Base-by-base conservation (phyloP, 306 rosid genomes). In the Benincasa hispida region DNA sequence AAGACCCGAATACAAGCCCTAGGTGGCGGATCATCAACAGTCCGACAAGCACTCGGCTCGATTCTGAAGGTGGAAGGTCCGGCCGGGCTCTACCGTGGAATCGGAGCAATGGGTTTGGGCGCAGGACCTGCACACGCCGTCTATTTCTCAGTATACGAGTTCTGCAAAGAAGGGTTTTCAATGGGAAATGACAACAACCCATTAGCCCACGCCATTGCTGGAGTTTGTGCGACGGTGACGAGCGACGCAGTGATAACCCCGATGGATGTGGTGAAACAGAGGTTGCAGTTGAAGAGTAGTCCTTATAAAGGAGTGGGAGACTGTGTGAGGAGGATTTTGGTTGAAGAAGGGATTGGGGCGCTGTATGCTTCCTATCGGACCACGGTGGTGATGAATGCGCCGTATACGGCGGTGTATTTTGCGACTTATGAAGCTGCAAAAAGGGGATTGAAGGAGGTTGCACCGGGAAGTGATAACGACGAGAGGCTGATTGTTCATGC, bases 71-170 rank as follows among this genome's bases (percentile, higher is more conserved):
- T 90, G 0, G 97, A 93, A 51, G 98, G 98, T 5, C 90, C 88
- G 0, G 79, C 90, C 0, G 92, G 93, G 0, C 85, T 93, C 18
- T 93, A 93, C 82, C 88, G 93, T 0, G 96, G 98, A 11, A 88
- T 93, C 3, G 91, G 86, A 0, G 96, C 98, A 18, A 93, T 93
- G 97, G 96, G 90, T 34, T 92, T 93, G 10, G 98, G 97, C 4
- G 97, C 98, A 0, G 98, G 97, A 4, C 98, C 98, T 0, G 93
- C 98, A 18, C 98, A 93, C 48, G 98, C 98, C 0, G 93, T 91
- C 11, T 89, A 93, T 68, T 93, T 93, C 79, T 87, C 96, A 0
- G 87, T 89, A 59, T 91, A 91, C 56, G 98, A 93, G 77, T 45
- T 79, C 6, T 89, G 86, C 77, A 93, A 93, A 79, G 81, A 86